Base-by-base conservation (phyloP, 305 asterid genomes). In the Fraxinus paxiana region DNA sequence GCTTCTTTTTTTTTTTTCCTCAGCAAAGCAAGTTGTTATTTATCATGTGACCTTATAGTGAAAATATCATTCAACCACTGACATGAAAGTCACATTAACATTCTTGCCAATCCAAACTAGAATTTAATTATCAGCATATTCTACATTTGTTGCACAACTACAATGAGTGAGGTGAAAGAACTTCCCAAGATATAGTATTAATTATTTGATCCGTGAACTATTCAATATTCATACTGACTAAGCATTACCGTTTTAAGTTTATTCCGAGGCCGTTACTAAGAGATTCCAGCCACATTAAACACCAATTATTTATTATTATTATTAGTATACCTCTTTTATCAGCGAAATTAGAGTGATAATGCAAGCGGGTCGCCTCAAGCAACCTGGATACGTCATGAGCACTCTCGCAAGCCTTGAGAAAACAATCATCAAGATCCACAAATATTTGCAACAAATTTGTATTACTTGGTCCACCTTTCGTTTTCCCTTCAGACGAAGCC, bases 281-380 rank as follows among this genome's bases (percentile, higher is more conserved):
- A n/a, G 0, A 63, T 63, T 48, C 54, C 77, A 83, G 75, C 15
- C 81, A 63, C 77, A 73, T 79, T 77, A 65, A 83, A 79, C 48
- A 65, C 75, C 54, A 26, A 18, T 17, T 77, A 12, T 13, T 87
- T 26, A 26, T 26, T 37, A 37, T 37, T 37, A 22, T n/a, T 79
- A 12, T 15, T 33, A 30, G 8, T 33, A 8, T 87, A 95, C 98
- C 97, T 89, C 89, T 89, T 82, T 94, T 93, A 85, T 96, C 99
- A 0, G 99, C 98, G 3, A 94, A 96, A 84, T 94, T 96, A 0
- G 99, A 96, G 85, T 96, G 99, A 83, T 96, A 96, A 87, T 96
- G 99, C 91, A 96, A 89, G 59, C 98, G 91, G 61, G 93, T 92
- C 0, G 99, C 99, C 89, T 96, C 98, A 5, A 96, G 98, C 98